These are phyloP conservation scores for Ceratobasidium sp. DNA, from an alignment of 1,284 basidiomycete species.

Conservation along the genomic window DNA sequence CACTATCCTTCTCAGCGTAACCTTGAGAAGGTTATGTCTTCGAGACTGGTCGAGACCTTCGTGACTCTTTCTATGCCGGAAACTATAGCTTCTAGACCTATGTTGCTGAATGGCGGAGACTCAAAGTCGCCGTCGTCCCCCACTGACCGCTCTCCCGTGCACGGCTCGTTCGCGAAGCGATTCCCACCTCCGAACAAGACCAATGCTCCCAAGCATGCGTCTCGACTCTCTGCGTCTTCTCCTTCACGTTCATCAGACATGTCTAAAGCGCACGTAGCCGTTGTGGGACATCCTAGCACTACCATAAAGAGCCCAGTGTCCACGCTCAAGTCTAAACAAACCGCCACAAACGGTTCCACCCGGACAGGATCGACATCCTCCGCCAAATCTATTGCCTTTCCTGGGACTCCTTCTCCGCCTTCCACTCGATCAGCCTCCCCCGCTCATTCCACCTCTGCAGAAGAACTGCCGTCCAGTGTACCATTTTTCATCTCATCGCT, in stretches of 20 bases:
- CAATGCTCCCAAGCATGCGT: constrained; percentile 23
- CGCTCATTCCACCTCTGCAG: constrained; percentile 20
- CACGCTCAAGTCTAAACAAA: constrained; percentile 23
- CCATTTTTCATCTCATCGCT: constrained; percentile 77
- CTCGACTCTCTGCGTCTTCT: constrained; percentile 11
- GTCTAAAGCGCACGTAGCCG: not conserved
- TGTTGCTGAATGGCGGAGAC: constrained; percentile 6
- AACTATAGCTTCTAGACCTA: constrained; percentile 52
- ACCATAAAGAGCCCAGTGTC: constrained; percentile 18
- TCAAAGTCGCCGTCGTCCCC: constrained; percentile 22
- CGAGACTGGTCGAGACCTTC: constrained; percentile 84
- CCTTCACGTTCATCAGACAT: constrained; percentile 10
- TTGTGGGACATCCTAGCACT: constrained; percentile 3
- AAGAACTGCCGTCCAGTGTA: constrained; percentile 47
- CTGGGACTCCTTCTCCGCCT: constrained; percentile 30
- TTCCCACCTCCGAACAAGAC: not conserved
- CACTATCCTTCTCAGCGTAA: constrained; percentile 64
- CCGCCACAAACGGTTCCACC: constrained; percentile 27
- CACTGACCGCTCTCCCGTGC: constrained; percentile 16
- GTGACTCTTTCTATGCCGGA: constrained; percentile 60
- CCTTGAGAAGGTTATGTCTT: constrained; percentile 73
- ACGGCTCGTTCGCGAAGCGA: constrained; percentile 13
- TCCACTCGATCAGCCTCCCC: constrained; percentile 40
- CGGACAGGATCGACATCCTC: constrained; percentile 32
- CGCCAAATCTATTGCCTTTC: constrained; percentile 15